Conservation (phyloP, 768 basidiomycete genomes). For the Phaffia tasmanica region DNA sequence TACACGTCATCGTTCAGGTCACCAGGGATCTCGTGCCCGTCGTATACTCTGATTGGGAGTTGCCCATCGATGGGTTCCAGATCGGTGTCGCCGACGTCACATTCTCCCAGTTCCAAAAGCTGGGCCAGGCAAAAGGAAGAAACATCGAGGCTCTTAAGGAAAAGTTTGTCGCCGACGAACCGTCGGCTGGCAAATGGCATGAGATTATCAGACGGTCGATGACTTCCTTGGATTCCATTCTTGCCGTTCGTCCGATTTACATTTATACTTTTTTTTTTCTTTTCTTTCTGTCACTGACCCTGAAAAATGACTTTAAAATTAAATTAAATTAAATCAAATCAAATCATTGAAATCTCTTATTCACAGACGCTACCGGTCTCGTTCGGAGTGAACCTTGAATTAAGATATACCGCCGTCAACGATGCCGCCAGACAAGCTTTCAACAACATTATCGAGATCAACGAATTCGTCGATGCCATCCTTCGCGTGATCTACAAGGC, state of each 20-base stretch:
- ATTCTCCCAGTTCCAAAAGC: constrained; percentile 59
- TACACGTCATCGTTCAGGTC: constrained; percentile 77
- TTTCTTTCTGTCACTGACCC: too few relatives aligned
- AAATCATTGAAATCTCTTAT: background rate
- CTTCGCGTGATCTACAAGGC: constrained; percentile 70
- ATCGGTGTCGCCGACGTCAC: constrained; percentile 76
- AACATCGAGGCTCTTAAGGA: constrained; percentile 34
- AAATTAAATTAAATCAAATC: background rate
- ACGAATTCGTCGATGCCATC: constrained; percentile 71
- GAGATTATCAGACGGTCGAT: constrained; percentile 39
- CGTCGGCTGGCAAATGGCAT: constrained; percentile 39
- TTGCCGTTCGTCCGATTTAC: constrained; percentile 49
- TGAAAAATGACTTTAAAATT: background rate
- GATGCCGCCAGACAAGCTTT: constrained; percentile 43
- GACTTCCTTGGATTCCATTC: constrained; percentile 60
- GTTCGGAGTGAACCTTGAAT: constrained; percentile 68
- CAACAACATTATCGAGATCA: constrained; percentile 55
- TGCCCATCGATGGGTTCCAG: constrained; percentile 63
- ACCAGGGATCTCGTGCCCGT: constrained; percentile 88
- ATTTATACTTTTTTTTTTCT: too few relatives aligned
- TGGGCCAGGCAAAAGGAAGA: constrained; percentile 49
- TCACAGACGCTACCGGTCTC: constrained; percentile 36
- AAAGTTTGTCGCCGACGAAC: background rate
- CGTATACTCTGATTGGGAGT: constrained; percentile 58
- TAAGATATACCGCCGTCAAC: constrained; percentile 58